These are phyloP conservation scores for Tolypocladium endophyticum DNA, from an alignment of 2,329 filamentous ascomycete species.

Conservation along the genomic window DNA sequence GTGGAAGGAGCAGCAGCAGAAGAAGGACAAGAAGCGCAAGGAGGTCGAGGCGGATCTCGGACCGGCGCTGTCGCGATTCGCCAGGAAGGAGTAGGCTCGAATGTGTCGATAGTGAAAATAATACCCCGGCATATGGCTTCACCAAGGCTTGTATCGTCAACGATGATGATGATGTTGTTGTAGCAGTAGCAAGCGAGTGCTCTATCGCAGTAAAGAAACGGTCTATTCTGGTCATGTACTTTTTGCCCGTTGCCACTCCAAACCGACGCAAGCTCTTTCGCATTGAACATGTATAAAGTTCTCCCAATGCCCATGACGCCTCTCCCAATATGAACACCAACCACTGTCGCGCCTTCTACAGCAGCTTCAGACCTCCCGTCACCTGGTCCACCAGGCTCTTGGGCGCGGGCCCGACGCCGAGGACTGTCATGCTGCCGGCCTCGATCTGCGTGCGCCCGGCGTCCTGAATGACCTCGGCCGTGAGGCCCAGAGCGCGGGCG, in stretches of 20 bases:
- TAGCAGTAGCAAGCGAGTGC: neutral
- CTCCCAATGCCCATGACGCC: neutral
- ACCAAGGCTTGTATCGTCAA: neutral
- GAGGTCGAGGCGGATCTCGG: constrained; percentile 67
- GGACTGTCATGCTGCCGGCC: constrained; percentile 80
- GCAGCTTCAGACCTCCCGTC: constrained; percentile 72
- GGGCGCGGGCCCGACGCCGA: constrained; percentile 74
- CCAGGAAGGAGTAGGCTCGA: constrained; percentile 46
- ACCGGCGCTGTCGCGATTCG: constrained; percentile 78
- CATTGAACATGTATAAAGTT: neutral
- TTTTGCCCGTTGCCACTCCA: neutral
- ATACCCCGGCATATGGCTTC: constrained; percentile 7
- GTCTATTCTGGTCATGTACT: neutral
- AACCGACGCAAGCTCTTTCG: neutral
- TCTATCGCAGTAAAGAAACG: neutral
- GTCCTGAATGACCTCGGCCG: constrained; percentile 83
- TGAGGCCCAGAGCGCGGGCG: constrained; percentile 74
- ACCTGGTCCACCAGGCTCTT: constrained; percentile 80
- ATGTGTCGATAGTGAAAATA: constrained; percentile 6
- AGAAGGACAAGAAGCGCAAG: constrained; percentile 49
- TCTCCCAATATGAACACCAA: neutral
- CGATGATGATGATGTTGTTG: neutral
- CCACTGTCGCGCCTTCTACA: constrained; percentile 35
- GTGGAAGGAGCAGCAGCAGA: constrained; percentile 60
- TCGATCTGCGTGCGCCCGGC: constrained; percentile 97